Percentiles rank a stretch among this genome's conserved stretches.
Conservation (phyloP, 345 rosid species). For the Salix brachista region DNA sequence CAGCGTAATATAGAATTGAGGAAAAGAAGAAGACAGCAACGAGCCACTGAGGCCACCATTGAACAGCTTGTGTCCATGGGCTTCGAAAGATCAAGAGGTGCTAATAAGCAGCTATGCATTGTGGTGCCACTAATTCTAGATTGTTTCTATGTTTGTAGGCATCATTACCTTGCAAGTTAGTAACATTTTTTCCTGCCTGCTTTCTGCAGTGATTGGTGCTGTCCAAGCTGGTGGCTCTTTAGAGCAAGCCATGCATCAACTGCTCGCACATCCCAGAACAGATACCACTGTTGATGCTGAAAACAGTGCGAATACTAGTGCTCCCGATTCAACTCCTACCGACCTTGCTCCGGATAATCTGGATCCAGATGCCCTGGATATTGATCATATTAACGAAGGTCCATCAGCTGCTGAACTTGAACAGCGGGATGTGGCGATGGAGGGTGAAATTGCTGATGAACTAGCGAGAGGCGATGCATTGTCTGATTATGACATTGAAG, state of each 20-base stretch:
- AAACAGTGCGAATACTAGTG: neutral
- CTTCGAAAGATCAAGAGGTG: constrained; percentile 77
- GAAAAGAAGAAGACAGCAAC: constrained; percentile 59
- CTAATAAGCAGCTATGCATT: neutral
- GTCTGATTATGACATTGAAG: constrained; percentile 74
- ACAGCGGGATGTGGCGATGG: constrained; percentile 72
- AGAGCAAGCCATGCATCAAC: constrained; percentile 47
- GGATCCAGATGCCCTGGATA: constrained; percentile 4
- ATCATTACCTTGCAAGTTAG: neutral
- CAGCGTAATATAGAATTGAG: constrained; percentile 65
- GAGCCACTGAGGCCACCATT: constrained; percentile 25
- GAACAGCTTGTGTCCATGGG: constrained; percentile 84
- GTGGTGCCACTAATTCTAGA: neutral
- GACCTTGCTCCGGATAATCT: neutral
- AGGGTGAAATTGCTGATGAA: constrained; percentile 59
- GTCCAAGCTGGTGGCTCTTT: constrained; percentile 45
- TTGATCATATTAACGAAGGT: constrained; percentile 21
- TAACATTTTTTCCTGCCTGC: constrained; percentile 18
- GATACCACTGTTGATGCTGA: constrained; percentile 16
- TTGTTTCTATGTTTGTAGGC: neutral
- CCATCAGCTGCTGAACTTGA: constrained; percentile 17
- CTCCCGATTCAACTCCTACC: constrained; percentile 11
- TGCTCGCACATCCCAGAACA: constrained; percentile 36
- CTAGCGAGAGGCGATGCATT: constrained; percentile 48
- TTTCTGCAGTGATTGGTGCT: constrained; percentile 48